Evolutionary conservation across 164 flowering plant genomes (phyloP).

Genomic region (Stephania cephalantha): DNA sequence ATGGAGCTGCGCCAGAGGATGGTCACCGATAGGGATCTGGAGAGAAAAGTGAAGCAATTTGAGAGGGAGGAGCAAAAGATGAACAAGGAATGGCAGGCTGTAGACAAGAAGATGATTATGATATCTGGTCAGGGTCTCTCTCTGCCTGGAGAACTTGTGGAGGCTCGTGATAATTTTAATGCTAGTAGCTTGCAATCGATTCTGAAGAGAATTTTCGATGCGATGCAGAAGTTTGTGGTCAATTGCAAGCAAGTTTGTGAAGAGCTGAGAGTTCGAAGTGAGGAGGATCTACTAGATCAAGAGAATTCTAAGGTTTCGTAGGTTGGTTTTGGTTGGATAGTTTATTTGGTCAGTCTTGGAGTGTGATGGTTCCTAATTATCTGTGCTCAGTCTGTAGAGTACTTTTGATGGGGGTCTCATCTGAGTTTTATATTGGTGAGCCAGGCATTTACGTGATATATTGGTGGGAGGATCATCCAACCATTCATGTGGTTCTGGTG

Average conservation of each 20-base stretch:
- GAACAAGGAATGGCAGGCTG: slow-evolving; percentile 64
- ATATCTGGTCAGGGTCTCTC: slow-evolving; percentile 42
- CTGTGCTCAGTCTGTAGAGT: slow-evolving; percentile 5
- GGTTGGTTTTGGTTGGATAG: not conserved
- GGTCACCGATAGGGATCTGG: slow-evolving; percentile 30
- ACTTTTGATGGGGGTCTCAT: slow-evolving; percentile 1
- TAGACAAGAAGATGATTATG: slow-evolving; percentile 60
- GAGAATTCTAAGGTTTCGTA: slow-evolving; percentile 34
- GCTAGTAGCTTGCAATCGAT: slow-evolving; percentile 44
- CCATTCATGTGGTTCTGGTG: not conserved
- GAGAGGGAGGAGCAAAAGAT: slow-evolving; percentile 80
- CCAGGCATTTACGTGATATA: not conserved
- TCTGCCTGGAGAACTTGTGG: slow-evolving; percentile 35
- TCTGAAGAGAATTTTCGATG: slow-evolving; percentile 60
- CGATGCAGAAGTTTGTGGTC: slow-evolving; percentile 69
- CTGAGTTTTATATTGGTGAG: not conserved
- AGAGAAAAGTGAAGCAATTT: slow-evolving; percentile 43
- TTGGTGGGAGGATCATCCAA: not conserved
- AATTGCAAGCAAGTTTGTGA: slow-evolving; percentile 58
- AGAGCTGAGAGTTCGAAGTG: slow-evolving; percentile 54
- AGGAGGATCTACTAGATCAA: slow-evolving; percentile 43
- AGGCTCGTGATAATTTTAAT: slow-evolving; percentile 42
- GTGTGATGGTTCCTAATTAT: not conserved
- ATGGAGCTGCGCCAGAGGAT: slow-evolving; percentile 27
- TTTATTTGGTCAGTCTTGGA: not conserved